A percentile compares a stretch with the other conserved stretches of the same genome.
phyloP scores from a whole-genome alignment of 208 protist genomes.

The Tritrichomonas foetus region DNA sequence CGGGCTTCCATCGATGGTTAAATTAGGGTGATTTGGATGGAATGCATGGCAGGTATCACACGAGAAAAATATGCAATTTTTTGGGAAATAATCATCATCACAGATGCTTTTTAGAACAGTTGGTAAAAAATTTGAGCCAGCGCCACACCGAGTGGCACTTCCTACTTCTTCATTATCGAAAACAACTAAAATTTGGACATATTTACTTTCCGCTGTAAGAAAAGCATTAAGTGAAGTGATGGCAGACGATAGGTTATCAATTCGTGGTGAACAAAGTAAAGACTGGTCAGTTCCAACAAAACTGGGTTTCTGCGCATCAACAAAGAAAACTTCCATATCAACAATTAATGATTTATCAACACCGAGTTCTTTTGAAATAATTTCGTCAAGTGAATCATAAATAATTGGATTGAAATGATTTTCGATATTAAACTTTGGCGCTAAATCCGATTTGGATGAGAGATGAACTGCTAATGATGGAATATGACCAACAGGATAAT shows the following conservation, averaged over 20 bases:
- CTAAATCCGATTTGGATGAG: too few species aligned
- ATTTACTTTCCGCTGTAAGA: background rate
- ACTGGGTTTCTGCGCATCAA: background rate
- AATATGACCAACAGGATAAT: too few species aligned
- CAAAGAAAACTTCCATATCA: background rate
- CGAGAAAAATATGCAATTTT: background rate
- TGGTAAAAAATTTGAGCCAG: background rate
- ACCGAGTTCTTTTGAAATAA: background rate
- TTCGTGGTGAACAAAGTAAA: background rate
- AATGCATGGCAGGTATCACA: background rate
- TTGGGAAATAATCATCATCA: too few species aligned
- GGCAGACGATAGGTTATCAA: background rate
- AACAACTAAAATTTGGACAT: background rate
- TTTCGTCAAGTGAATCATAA: background rate
- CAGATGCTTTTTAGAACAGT: background rate
- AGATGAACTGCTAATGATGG: too few species aligned
- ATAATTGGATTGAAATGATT: too few species aligned
- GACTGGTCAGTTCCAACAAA: background rate
- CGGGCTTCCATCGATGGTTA: background rate
- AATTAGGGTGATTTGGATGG: background rate
- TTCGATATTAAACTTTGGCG: too few species aligned
- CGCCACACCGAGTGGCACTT: background rate
- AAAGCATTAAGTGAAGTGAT: background rate
- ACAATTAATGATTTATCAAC: background rate
- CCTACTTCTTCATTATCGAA: constrained; percentile 41